These are phyloP conservation scores for Candida sphagnicola DNA, from an alignment of 805 yeast genomes.

Conservation along the genomic window DNA sequence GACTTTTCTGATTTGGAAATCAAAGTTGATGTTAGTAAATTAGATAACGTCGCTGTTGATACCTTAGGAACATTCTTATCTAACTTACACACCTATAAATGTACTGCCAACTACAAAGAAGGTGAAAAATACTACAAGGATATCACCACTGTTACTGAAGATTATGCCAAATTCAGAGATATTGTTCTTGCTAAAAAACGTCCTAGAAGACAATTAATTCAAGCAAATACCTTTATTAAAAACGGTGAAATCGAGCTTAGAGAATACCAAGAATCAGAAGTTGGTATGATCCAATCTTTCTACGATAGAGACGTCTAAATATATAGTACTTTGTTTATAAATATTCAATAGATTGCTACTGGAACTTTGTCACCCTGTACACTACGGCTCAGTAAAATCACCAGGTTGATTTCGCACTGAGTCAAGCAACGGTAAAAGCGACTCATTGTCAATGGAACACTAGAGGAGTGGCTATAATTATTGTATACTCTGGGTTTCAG, in stretches of 20 bases:
- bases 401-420: too few relatives aligned
- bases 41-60: slow-evolving; percentile 64
- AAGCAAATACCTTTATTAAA: slow-evolving; percentile 64
- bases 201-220: slow-evolving; percentile 82
- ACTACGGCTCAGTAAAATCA: too few relatives aligned
- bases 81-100: slow-evolving; percentile 74
- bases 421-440: too few relatives aligned
- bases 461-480: too few relatives aligned
- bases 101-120: slow-evolving; percentile 64
- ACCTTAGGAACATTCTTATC: slow-evolving; percentile 69
- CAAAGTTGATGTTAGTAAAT: slow-evolving; percentile 56
- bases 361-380: too few relatives aligned
- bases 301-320: slow-evolving; percentile 42
- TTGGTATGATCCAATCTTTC: slow-evolving; percentile 78
- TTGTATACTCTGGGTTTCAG: too few relatives aligned
- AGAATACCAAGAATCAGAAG: slow-evolving; percentile 70
- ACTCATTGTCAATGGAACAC: too few relatives aligned
- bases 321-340: background rate
- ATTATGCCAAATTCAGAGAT: slow-evolving; percentile 62
- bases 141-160: slow-evolving; percentile 64
- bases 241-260: slow-evolving; percentile 43
- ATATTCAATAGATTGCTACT: background rate
- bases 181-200: slow-evolving; percentile 66
- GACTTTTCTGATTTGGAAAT: slow-evolving; percentile 58
- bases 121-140: slow-evolving; percentile 64